A percentile compares a stretch with the other conserved stretches of the same genome.
Conservation (phyloP, 2,329 filamentous ascomycete genomes). For the Curvularia sp. region DNA sequence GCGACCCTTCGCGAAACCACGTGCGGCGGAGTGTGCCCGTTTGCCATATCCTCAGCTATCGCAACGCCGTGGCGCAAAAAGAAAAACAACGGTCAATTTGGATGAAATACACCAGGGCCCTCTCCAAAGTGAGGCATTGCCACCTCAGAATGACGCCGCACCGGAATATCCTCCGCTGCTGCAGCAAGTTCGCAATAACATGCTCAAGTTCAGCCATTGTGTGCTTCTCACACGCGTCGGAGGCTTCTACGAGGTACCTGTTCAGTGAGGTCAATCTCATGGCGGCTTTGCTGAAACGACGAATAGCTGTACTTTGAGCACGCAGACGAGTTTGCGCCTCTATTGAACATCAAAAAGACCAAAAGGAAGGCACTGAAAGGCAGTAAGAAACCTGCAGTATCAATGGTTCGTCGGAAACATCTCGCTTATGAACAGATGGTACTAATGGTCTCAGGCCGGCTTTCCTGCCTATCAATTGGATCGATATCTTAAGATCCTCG, state of each 20-base stretch:
- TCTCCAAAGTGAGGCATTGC: slow-evolving; percentile 54
- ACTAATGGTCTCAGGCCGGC: slow-evolving; percentile 67
- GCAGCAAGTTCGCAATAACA: slow-evolving; percentile 85
- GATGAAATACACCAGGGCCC: slow-evolving; percentile 63
- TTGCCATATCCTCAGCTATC: slow-evolving; percentile 24
- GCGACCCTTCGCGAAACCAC: slow-evolving; percentile 41
- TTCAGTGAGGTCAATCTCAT: not conserved
- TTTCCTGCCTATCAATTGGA: slow-evolving; percentile 95
- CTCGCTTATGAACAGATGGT: too few relatives aligned
- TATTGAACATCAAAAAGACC: slow-evolving; percentile 86
- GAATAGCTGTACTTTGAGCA: slow-evolving; percentile 85
- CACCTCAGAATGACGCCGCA: slow-evolving; percentile 54
- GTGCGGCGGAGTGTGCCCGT: slow-evolving; percentile 23
- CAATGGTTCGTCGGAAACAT: slow-evolving; percentile 71
- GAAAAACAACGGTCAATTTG: slow-evolving; percentile 43
- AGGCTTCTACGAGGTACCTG: slow-evolving; percentile 82
- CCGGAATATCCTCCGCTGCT: slow-evolving; percentile 84
- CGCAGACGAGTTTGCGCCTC: slow-evolving; percentile 83
- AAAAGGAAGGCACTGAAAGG: slow-evolving; percentile 69
- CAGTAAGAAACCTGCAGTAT: slow-evolving; percentile 68
- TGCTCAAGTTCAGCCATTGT: slow-evolving; percentile 88
- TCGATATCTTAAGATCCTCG: slow-evolving; percentile 88
- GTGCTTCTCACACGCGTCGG: slow-evolving; percentile 91
- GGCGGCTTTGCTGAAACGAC: slow-evolving; percentile 15
- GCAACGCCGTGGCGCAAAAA: slow-evolving; percentile 52